phyloP scores from a whole-genome alignment of 129 eudicot genomes.

The Pseudognaphalium luteoalbum region DNA sequence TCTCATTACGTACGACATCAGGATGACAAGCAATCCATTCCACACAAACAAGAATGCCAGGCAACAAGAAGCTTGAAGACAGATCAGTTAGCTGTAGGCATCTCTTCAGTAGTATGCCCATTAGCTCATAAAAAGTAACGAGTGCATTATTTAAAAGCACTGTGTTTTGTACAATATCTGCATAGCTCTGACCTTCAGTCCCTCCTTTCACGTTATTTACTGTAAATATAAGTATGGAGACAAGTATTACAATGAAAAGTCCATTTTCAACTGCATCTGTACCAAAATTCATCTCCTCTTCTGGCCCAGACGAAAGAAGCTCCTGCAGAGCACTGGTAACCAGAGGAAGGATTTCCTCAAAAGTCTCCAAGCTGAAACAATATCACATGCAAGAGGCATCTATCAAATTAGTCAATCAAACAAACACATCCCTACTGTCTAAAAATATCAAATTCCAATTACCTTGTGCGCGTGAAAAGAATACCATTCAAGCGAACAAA shows the following conservation, averaged over 20 bases:
- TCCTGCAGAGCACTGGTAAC: slow-evolving; percentile 45
- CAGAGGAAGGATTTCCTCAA: slow-evolving; percentile 45
- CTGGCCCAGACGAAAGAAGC: slow-evolving; percentile 55
- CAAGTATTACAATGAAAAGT: slow-evolving; percentile 50
- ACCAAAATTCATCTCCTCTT: slow-evolving; percentile 50
- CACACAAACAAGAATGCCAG: slow-evolving; percentile 52
- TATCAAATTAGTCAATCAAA: not conserved
- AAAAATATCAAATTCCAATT: slow-evolving; percentile 3
- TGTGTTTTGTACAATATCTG: slow-evolving; percentile 58
- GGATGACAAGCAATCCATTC: slow-evolving; percentile 66
- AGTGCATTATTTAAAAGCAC: slow-evolving; percentile 46
- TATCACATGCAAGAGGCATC: not conserved
- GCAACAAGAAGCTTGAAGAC: slow-evolving; percentile 48
- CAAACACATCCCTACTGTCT: not conserved
- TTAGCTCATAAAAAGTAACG: slow-evolving; percentile 41
- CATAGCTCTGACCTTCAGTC: slow-evolving; percentile 59
- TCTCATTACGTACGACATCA: slow-evolving; percentile 40
- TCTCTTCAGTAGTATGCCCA: slow-evolving; percentile 45
- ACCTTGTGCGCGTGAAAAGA: slow-evolving; percentile 72
- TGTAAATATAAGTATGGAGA: slow-evolving; percentile 53
- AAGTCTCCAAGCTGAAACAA: slow-evolving; percentile 56
- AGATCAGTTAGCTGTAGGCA: slow-evolving; percentile 48
- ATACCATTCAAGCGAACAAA: slow-evolving; percentile 66
- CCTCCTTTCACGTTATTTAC: slow-evolving; percentile 52
- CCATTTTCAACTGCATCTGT: slow-evolving; percentile 44